Percentiles rank a stretch among this genome's conserved stretches.
These are phyloP conservation scores for Pythium aphanidermatum DNA, from an alignment of 352 stramenopile genomes.

Conservation along the genomic window DNA sequence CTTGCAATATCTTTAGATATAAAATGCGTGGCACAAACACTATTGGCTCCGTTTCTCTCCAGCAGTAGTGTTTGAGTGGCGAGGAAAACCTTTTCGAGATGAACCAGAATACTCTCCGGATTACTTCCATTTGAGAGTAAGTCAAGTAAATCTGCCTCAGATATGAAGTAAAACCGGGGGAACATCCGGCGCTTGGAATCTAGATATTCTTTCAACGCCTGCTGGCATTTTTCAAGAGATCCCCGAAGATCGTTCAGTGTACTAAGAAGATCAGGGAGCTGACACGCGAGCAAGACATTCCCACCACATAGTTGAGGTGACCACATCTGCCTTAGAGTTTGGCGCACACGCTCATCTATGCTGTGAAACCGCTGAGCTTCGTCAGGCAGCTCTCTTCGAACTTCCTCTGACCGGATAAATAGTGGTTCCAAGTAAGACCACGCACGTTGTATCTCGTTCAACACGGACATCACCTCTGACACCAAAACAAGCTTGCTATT, in stretches of 20 bases:
- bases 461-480: slow-evolving; percentile 77
- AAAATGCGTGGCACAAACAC: slow-evolving; percentile 79
- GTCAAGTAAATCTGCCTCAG: slow-evolving; percentile 91
- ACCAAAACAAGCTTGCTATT: slow-evolving; percentile 52
- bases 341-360: slow-evolving; percentile 76
- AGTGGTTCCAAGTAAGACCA: slow-evolving; percentile 95
- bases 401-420: slow-evolving; percentile 93
- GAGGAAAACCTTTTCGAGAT: slow-evolving; percentile 89
- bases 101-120: slow-evolving; percentile 85
- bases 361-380: slow-evolving; percentile 84
- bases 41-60: slow-evolving; percentile 26
- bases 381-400: slow-evolving; percentile 91
- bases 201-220: slow-evolving; percentile 93
- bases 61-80: slow-evolving; percentile 61
- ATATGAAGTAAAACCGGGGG: slow-evolving; percentile 95
- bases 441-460: slow-evolving; percentile 92
- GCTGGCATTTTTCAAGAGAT: slow-evolving; percentile 90
- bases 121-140: slow-evolving; percentile 91
- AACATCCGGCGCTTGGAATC: slow-evolving; percentile 90
- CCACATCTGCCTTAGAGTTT: slow-evolving; percentile 77
- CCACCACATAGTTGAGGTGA: slow-evolving; percentile 38
- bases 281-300: slow-evolving; percentile 78
- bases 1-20: slow-evolving; percentile 86
- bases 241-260: slow-evolving; percentile 71
- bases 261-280: slow-evolving; percentile 69